Evolutionary conservation across 495 filamentous ascomycete genomes (phyloP), one percentile per base, ranked within the genome.

Genomic region (Penicillium pulvis): DNA sequence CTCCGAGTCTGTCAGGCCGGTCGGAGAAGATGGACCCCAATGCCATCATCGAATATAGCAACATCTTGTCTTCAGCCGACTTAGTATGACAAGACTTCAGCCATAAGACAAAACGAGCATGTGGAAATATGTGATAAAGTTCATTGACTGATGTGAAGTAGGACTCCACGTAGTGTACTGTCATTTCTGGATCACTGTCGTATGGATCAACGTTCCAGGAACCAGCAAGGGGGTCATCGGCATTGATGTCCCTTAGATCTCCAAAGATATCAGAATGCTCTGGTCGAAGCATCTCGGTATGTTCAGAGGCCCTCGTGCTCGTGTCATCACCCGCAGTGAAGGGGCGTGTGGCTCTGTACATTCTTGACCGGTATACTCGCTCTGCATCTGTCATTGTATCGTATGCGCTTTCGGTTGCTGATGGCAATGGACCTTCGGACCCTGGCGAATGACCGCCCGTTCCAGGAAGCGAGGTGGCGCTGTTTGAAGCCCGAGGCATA

Each of bases 151-250:
- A 75, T 24, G 67, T 73, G 56, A 86, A 84, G 66, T 82, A 87
- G 16, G 78, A 65, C 49, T 84, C 79, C n/a, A 84, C 60, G 28
- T 85, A 75, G 57, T 85, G 75, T 9, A 72, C 56, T 6, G 78
- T 76, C 39, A 74, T 55, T 51, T 80, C 74, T 0, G 79, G 78
- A 51, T 85, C 77, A 24, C 66, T 69, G 30, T 79, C 79, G 65
- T 83, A 89, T 55, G 87, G 84, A 65, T 92, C 87, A 55, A 80
- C 72, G 57, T 85, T 80, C 87, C 85, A 89, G 54, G 83, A 80
- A 28, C 75, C 70, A 24, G 76, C 68, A 49, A 87, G 66, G 31
- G 80, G 79, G 53, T 84, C 81, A 12, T 73, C 66, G 2, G 65
- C 50, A 45, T 67, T 67, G 23, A 60, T 51, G 11, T 74, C 68